Conservation (phyloP, 352 stramenopile genomes). For the Globisporangium takayamanum region DNA sequence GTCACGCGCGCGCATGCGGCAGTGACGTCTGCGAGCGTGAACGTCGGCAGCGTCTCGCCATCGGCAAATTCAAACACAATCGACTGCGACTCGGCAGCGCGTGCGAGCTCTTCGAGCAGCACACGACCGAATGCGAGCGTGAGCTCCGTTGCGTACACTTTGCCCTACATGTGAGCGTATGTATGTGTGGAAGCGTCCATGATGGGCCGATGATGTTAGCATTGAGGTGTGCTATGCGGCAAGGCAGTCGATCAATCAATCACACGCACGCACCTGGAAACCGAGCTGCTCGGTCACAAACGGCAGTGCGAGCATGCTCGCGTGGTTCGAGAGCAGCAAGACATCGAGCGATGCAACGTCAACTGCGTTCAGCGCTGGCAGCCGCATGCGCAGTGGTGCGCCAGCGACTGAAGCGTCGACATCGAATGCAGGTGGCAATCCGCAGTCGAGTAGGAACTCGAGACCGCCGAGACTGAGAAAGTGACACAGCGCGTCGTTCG, state of each 20-base stretch:
- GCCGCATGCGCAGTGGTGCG: slow-evolving; percentile 19
- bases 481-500: slow-evolving; percentile 66
- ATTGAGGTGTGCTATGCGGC: background rate
- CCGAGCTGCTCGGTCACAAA: slow-evolving; percentile 67
- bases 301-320: slow-evolving; percentile 61
- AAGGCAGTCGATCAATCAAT: background rate
- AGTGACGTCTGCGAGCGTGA: slow-evolving; percentile 42
- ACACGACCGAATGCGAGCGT: slow-evolving; percentile 60
- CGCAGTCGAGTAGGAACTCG: slow-evolving; percentile 79
- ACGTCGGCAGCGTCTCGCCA: slow-evolving; percentile 3
- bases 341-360: slow-evolving; percentile 64
- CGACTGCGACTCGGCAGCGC: slow-evolving; percentile 1
- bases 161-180: slow-evolving; percentile 19
- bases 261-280: slow-evolving; percentile 38
- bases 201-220: too few species aligned
- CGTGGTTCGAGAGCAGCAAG: slow-evolving; percentile 70
- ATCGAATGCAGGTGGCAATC: slow-evolving; percentile 18
- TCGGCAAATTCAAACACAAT: slow-evolving; percentile 16
- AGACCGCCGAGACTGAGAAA: slow-evolving; percentile 77
- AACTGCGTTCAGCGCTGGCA: slow-evolving; percentile 35
- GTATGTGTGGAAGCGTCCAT: background rate
- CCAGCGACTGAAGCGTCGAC: background rate
- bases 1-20: slow-evolving; percentile 36
- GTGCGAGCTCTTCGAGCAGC: slow-evolving; percentile 62
- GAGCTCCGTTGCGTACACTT: slow-evolving; percentile 66